Base-by-base conservation (phyloP, 306 rosid species). In the Quercus rubra region DNA sequence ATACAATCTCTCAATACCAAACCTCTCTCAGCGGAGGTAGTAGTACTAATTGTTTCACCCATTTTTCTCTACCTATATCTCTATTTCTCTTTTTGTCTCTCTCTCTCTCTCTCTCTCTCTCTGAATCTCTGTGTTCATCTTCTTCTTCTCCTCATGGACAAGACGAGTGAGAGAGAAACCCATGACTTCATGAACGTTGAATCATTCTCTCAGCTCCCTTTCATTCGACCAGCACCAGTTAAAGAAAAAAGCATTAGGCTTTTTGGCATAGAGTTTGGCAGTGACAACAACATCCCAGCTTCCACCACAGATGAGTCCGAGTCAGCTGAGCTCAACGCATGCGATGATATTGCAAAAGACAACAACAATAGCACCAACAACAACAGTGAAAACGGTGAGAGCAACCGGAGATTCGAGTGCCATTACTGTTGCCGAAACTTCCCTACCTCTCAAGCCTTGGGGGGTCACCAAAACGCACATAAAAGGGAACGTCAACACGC, bases 401-500 rank as follows among this genome's bases (percentile, higher is more conserved):
- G 82, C 77, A 94, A 80, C 73, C 87, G 98, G 54, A 80, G 97
- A 58, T 94, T 94, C 46, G 97, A 94, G 82, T 94, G 98, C 70
- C 98, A 94, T 80, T 94, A 91, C 86, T 94, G 98, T 75, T 94
- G 94, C 78, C 79, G 98, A 28, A 94, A 94, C 89, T 94, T 94
- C 82, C 98, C 98, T 0, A 94, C 97, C 6, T 92, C 97, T 1
- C 98, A 94, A 78, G 98, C 98, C 51, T 82, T 94, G 28, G 98
- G 98, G 5, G 98, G 98, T 17, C 98, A 94, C 85, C 98, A 94
- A 76, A 94, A 94, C 85, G 98, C 98, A 0, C 98, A 94, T 75
- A 94, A 94, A 87, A 75, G 98, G 73, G 98, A 94, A 79, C 86
- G 98, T 0, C 97, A 94, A 72, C 94, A 92, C 79, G 98, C 98